phyloP scores from a whole-genome alignment of 2,329 filamentous ascomycete species.

The Paraconiothyrium sp. region DNA sequence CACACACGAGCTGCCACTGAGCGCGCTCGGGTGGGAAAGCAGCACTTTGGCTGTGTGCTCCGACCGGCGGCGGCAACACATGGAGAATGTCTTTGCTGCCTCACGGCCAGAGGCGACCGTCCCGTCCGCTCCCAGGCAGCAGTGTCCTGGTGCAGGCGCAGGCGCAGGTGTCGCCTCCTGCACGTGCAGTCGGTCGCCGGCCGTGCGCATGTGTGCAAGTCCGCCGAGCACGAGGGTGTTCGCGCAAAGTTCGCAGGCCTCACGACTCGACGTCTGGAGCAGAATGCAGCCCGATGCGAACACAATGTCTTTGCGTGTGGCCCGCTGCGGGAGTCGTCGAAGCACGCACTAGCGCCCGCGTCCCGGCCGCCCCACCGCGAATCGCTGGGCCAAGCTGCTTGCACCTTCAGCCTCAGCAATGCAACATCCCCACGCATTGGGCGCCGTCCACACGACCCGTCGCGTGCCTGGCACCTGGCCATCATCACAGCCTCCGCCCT shows the following conservation, averaged over 20 bases:
- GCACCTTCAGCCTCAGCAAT: constrained; percentile 21
- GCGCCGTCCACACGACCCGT: constrained; percentile 30
- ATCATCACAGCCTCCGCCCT: constrained; percentile 11
- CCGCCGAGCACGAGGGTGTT: constrained; percentile 19
- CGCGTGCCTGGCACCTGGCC: constrained; percentile 30
- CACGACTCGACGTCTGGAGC: not conserved
- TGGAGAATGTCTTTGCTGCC: constrained; percentile 12
- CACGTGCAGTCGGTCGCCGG: not conserved
- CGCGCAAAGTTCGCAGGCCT: constrained; percentile 8
- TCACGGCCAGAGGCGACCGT: constrained; percentile 6
- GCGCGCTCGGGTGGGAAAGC: not conserved
- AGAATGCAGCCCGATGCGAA: constrained; percentile 26
- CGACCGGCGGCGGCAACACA: not conserved
- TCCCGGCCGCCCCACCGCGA: constrained; percentile 29
- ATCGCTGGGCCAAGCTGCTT: constrained; percentile 28
- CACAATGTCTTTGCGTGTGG: constrained; percentile 21
- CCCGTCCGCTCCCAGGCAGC: constrained; percentile 27
- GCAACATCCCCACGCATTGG: constrained; percentile 33
- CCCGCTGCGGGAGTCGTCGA: constrained; percentile 20
- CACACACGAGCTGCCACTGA: constrained; percentile 2
- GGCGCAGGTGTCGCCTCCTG: not conserved
- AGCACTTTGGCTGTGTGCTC: not conserved
- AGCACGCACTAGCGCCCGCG: constrained; percentile 27
- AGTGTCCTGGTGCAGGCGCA: not conserved
- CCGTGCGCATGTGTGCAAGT: not conserved